Evolutionary conservation across 179 eudicot genomes (phyloP).

Genomic region (Spinacia oleracea): DNA sequence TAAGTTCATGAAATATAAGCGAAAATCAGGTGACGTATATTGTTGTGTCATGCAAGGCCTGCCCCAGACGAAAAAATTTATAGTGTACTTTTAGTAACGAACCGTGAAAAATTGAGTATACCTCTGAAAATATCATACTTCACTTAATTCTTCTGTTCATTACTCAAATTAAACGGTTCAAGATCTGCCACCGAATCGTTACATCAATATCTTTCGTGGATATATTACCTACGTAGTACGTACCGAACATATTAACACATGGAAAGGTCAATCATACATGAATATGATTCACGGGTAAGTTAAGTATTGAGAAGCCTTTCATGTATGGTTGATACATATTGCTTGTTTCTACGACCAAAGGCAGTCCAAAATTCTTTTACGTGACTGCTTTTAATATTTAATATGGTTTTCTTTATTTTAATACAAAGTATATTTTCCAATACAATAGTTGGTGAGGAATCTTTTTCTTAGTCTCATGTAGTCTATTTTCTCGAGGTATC

Average conservation of each 20-base stretch:
- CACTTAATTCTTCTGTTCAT: too few relatives aligned
- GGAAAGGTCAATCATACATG: background rate
- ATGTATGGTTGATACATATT: background rate
- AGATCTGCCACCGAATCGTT: too few relatives aligned
- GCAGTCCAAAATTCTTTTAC: background rate
- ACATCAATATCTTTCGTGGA: too few relatives aligned
- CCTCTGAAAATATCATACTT: too few relatives aligned
- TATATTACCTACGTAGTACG: too few relatives aligned
- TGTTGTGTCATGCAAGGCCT: too few relatives aligned
- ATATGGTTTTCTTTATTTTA: background rate
- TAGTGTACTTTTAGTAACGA: too few relatives aligned
- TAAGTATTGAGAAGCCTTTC: background rate
- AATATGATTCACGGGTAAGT: conserved; percentile 18
- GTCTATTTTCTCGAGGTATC: background rate
- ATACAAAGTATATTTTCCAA: background rate
- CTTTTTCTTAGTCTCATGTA: background rate
- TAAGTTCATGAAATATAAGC: too few relatives aligned
- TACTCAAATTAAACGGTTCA: too few relatives aligned
- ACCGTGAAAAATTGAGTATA: too few relatives aligned
- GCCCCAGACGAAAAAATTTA: too few relatives aligned
- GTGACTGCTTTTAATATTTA: background rate
- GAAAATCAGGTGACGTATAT: too few relatives aligned
- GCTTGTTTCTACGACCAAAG: background rate
- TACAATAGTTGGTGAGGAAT: background rate
- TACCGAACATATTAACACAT: background rate